A percentile compares a stretch with the other conserved stretches of the same genome.
phyloP scores from a whole-genome alignment of 1,284 basidiomycete species.

The Wallemia hederae region DNA sequence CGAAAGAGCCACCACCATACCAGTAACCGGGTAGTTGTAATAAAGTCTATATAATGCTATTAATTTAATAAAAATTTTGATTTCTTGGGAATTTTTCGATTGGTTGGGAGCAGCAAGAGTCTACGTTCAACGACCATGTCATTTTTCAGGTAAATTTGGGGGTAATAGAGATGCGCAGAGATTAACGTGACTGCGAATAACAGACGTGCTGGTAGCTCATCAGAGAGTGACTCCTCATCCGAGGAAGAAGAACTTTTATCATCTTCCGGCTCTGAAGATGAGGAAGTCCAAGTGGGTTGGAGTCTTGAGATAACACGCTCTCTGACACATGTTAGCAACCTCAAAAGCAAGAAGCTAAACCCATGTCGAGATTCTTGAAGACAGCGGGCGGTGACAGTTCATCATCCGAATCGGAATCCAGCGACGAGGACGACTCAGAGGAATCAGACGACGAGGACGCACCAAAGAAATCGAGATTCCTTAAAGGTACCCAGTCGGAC shows the following conservation, averaged over 20 bases:
- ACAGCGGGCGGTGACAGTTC: conserved; percentile 27
- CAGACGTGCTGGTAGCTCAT: not conserved
- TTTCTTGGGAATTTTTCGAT: not conserved
- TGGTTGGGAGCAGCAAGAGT: not conserved
- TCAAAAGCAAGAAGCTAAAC: not conserved
- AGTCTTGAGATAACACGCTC: too few relatives aligned
- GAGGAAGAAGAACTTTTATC: not conserved
- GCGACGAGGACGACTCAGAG: conserved; percentile 46
- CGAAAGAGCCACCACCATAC: not conserved
- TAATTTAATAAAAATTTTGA: not conserved
- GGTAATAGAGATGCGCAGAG: not conserved
- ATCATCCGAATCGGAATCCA: not conserved
- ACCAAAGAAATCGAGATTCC: conserved; percentile 42
- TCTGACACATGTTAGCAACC: not conserved
- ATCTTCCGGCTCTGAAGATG: not conserved
- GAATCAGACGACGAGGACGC: conserved; percentile 45
- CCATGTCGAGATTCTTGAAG: conserved; percentile 66
- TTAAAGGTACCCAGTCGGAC: conserved; percentile 24
- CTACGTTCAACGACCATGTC: not conserved
- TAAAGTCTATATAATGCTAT: not conserved
- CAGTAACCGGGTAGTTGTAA: not conserved
- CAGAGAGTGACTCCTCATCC: not conserved
- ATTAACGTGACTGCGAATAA: not conserved
- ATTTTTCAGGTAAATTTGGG: not conserved
- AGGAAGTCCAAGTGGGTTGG: not conserved